Evolutionary conservation across 192 early-diverging fungal genomes (phyloP), one percentile per base, ranked within the genome.

Genomic region (Backusella tuberculispora): DNA sequence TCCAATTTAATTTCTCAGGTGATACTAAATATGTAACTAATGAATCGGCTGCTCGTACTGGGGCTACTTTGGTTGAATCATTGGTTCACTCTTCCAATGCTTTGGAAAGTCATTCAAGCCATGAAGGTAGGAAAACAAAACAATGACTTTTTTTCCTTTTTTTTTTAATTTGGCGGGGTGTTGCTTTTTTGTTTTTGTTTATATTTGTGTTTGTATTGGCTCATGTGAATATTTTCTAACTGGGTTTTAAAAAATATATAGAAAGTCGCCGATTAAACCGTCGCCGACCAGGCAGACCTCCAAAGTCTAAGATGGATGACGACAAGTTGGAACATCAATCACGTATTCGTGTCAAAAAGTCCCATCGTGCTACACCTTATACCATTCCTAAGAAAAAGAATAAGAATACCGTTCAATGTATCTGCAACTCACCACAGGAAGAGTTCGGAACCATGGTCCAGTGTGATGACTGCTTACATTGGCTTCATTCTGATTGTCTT

Each of bases 401-500:
- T 53, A 75, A 74, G 34, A 80, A 85, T 44, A 81, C 68, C 17
- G 82, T 88, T 34, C 80, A 81, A 71, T 88, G 87, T 66, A 81
- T 88, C 21, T 88, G 87, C 67, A 78, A 63, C 41, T 81, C 81
- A 44, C 71, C 72, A 6, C 79, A 74, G 5, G 83, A 85, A 53
- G 85, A 86, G 13, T 76, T 78, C 15, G 86, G 86, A 5, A 69
- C 86, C 9, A 92, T 93, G 90, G 87, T 93, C 13, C 92, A 93
- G 79, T 93, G 92, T 74, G 91, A 92, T 79, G 81, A 87, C 63
- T 93, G 92, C 64, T 75, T 85, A 45, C 72, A 83, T 26, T 93
- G 92, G 92, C 86, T 93, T 46, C 92, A 93, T 81, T 80, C 90
- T 24, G 87, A 87, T 19, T 93, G 92, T 70, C 81, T 93, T 42